Conservation (phyloP, 192 early-diverging fungal species). For the Mortierella claussenii region DNA sequence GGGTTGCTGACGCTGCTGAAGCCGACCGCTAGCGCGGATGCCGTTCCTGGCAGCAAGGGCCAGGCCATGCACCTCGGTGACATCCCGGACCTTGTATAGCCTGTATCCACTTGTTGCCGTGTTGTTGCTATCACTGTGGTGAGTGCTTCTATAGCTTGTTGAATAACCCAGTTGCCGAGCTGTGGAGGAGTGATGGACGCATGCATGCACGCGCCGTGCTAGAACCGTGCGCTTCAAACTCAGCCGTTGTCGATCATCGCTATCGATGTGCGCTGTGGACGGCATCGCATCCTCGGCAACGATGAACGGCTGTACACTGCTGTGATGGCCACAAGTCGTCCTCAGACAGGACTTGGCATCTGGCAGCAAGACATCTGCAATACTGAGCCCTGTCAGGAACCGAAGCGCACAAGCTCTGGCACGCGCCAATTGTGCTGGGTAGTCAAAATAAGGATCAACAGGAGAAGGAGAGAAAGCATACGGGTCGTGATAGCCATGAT, state of each 20-base stretch:
- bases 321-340: neutral
- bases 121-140: neutral
- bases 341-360: slow-evolving; percentile 13
- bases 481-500: too few relatives aligned
- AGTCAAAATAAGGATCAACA: too few relatives aligned
- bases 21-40: slow-evolving; percentile 1
- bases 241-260: neutral
- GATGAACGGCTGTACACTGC: slow-evolving; percentile 9
- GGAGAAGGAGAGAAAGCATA: too few relatives aligned
- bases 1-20: slow-evolving; percentile 11
- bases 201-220: slow-evolving; percentile 14
- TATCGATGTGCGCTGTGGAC: too few relatives aligned
- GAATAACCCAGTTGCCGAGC: too few relatives aligned
- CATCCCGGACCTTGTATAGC: slow-evolving; percentile 41
- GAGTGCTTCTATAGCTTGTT: too few relatives aligned
- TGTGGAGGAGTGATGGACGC: slow-evolving; percentile 6
- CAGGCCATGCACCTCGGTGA: slow-evolving; percentile 38
- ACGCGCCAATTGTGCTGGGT: neutral
- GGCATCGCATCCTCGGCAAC: slow-evolving; percentile 16
- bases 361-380: slow-evolving; percentile 17
- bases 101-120: neutral
- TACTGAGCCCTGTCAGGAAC: slow-evolving; percentile 15
- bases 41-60: slow-evolving; percentile 19
- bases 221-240: neutral
- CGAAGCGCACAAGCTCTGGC: neutral